Conservation (phyloP, 805 yeast genomes). For the Yarrowia deformans region DNA sequence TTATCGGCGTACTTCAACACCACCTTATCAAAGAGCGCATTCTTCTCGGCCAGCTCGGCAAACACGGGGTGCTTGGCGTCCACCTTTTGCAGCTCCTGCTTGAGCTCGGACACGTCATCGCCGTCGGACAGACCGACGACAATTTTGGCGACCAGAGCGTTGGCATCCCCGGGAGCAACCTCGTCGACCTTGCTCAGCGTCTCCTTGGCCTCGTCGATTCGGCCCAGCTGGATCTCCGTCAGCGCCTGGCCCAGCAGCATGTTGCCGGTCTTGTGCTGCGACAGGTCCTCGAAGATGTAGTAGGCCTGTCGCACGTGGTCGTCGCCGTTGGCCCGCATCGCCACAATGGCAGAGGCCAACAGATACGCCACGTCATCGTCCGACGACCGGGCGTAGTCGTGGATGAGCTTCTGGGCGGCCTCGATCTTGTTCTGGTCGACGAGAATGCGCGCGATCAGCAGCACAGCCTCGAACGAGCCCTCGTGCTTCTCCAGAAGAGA, state of each 20-base stretch:
- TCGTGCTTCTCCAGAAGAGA: constrained; percentile 53
- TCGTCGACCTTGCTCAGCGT: constrained; percentile 54
- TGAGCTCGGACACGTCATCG: constrained; percentile 53
- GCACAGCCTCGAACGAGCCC: constrained; percentile 51
- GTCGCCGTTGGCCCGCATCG: constrained; percentile 48
- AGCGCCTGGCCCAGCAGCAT: constrained; percentile 70
- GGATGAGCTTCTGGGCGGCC: constrained; percentile 57
- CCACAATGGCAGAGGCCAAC: constrained; percentile 26
- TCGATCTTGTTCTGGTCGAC: constrained; percentile 55
- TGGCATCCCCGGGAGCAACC: constrained; percentile 52
- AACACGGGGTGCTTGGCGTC: constrained; percentile 66
- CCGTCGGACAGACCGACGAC: constrained; percentile 67
- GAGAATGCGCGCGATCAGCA: constrained; percentile 51
- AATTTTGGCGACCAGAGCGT: constrained; percentile 66
- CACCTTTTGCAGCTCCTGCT: constrained; percentile 55
- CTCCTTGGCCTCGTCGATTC: constrained; percentile 83
- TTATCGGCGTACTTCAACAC: constrained; percentile 51
- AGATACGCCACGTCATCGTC: constrained; percentile 32
- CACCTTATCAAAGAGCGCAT: constrained; percentile 69
- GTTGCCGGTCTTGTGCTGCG: constrained; percentile 60
- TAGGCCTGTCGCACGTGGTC: constrained; percentile 53
- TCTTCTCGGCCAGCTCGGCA: constrained; percentile 66
- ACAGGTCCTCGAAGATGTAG: constrained; percentile 72
- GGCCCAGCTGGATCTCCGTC: constrained; percentile 77
- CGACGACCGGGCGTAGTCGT: constrained; percentile 41